phyloP scores from a whole-genome alignment of 2,329 filamentous ascomycete genomes.

The Monascus ruber region DNA sequence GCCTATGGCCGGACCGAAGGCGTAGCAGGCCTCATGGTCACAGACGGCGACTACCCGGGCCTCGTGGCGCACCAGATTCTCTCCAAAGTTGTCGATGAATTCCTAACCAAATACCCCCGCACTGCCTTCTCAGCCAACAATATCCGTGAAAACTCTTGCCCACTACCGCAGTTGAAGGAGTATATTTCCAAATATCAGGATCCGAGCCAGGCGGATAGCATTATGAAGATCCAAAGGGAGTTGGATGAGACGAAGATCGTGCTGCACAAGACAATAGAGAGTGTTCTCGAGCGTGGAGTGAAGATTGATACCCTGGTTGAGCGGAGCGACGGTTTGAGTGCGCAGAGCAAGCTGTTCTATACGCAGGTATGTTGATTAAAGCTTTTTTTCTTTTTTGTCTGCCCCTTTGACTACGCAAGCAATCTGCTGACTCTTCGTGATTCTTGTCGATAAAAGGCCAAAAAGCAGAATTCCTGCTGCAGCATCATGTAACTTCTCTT shows the following conservation, averaged over 20 bases:
- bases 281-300: slow-evolving; percentile 69
- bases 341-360: slow-evolving; percentile 97
- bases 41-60: slow-evolving; percentile 61
- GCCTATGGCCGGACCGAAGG: slow-evolving; percentile 61
- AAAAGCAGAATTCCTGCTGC: slow-evolving; percentile 73
- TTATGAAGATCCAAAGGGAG: slow-evolving; percentile 92
- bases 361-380: slow-evolving; percentile 43
- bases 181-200: slow-evolving; percentile 76
- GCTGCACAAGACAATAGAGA: slow-evolving; percentile 67
- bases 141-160: slow-evolving; percentile 37
- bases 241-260: slow-evolving; percentile 96
- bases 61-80: slow-evolving; percentile 79
- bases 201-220: slow-evolving; percentile 77
- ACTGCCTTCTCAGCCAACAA: slow-evolving; percentile 51
- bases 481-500: slow-evolving; percentile 45
- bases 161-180: slow-evolving; percentile 65
- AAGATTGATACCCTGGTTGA: slow-evolving; percentile 90
- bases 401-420: neutral
- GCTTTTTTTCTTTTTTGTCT: too few relatives aligned
- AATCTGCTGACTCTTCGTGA: neutral
- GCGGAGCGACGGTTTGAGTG: slow-evolving; percentile 83
- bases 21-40: slow-evolving; percentile 65
- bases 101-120: slow-evolving; percentile 63
- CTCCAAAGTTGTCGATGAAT: slow-evolving; percentile 79
- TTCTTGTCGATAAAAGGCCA: slow-evolving; percentile 46